These are phyloP conservation scores for Penicillium freii DNA, from an alignment of 2,329 filamentous ascomycete species.

Conservation along the genomic window DNA sequence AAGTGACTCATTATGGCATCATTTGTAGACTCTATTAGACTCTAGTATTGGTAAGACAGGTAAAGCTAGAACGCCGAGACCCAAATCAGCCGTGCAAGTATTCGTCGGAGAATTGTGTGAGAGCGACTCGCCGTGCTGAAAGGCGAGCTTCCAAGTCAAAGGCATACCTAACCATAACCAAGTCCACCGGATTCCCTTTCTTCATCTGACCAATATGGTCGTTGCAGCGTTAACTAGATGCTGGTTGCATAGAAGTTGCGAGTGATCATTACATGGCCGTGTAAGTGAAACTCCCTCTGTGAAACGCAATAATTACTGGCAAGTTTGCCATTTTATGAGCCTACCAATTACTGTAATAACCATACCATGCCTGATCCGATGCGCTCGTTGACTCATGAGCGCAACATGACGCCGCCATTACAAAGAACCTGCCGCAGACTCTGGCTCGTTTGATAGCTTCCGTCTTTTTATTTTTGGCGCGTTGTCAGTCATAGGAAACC, in stretches of 20 bases:
- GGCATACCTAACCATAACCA: neutral
- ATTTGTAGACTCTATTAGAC: neutral
- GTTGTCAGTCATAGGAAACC: too few relatives aligned
- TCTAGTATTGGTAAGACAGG: neutral
- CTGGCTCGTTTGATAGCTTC: too few relatives aligned
- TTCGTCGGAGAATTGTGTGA: neutral
- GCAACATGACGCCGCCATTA: too few relatives aligned
- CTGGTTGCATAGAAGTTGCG: too few relatives aligned
- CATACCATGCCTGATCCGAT: too few relatives aligned
- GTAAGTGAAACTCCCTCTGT: neutral
- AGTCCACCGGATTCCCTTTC: neutral
- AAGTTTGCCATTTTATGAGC: too few relatives aligned
- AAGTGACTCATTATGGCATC: neutral
- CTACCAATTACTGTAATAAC: too few relatives aligned
- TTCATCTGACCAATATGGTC: neutral
- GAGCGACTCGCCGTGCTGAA: neutral
- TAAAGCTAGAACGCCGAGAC: neutral
- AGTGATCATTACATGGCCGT: neutral
- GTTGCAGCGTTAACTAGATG: neutral
- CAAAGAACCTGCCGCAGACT: too few relatives aligned
- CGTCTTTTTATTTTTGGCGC: too few relatives aligned
- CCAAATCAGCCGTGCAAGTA: neutral
- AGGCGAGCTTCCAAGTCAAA: neutral
- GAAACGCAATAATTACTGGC: too few relatives aligned
- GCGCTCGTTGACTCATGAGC: too few relatives aligned